Conservation (phyloP, 768 basidiomycete genomes). For the Rhodotorula sphaerocarpa region DNA sequence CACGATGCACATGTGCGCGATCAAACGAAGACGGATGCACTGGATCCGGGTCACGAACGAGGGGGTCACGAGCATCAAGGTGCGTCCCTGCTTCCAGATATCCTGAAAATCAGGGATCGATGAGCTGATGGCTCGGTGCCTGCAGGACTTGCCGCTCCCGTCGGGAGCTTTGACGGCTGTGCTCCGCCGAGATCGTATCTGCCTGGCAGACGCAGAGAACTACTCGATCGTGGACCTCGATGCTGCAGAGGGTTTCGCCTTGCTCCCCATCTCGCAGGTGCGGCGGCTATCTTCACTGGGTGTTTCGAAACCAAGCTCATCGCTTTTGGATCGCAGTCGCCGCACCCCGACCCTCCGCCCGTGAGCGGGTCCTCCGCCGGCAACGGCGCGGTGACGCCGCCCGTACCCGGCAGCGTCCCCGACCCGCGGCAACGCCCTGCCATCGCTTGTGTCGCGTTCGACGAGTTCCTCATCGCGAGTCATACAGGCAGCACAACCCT, state of each 20-base stretch:
- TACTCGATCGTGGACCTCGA: slow-evolving; percentile 76
- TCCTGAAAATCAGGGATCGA: too few relatives aligned
- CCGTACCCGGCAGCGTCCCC: not conserved
- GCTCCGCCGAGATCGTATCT: slow-evolving; percentile 58
- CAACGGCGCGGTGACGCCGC: not conserved
- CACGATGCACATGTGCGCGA: slow-evolving; percentile 42
- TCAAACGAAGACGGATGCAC: slow-evolving; percentile 43
- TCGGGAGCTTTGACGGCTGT: slow-evolving; percentile 47
- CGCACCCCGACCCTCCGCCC: slow-evolving; percentile 42
- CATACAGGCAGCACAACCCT: slow-evolving; percentile 74
- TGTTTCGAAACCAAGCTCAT: not conserved
- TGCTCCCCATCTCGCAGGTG: slow-evolving; percentile 71
- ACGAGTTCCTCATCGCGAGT: slow-evolving; percentile 76
- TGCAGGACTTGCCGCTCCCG: slow-evolving; percentile 33
- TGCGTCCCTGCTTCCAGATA: not conserved
- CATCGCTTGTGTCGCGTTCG: slow-evolving; percentile 64
- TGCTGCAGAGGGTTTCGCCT: slow-evolving; percentile 58
- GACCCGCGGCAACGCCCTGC: slow-evolving; percentile 50
- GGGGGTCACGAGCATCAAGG: slow-evolving; percentile 30
- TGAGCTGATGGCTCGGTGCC: not conserved
- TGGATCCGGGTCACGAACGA: slow-evolving; percentile 40
- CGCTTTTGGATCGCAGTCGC: slow-evolving; percentile 31
- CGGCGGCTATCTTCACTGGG: not conserved
- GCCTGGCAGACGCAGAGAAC: slow-evolving; percentile 61
- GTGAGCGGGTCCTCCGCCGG: not conserved